Evolutionary conservation across 805 yeast species (phyloP), one percentile per base, ranked within the genome.

Genomic region (Saccharomyces kudriavzevii): DNA sequence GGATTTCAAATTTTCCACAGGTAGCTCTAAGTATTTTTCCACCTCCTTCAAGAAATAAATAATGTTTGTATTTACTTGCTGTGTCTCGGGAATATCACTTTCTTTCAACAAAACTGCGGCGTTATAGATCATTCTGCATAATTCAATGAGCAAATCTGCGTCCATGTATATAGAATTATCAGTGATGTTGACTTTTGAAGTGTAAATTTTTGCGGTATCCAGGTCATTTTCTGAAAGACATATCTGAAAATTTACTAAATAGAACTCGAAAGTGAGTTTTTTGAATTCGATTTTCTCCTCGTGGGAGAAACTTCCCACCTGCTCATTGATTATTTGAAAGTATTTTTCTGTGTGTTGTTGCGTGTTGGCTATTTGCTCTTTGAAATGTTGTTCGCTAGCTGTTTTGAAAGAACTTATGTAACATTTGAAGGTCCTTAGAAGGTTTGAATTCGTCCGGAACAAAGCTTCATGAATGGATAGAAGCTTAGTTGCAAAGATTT

Each of bases 91-190:
- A 22, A 29, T 29, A 43, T 46, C 6, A 60, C 56, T 27, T 10
- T 61, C 56, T 13, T 52, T 59, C 13, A 66, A 47, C 22, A 59
- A 56, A 9, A 70, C 47, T n/a, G 65, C 54, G 1, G 68, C 54
- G 54, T 75, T 75, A 51, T 67, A 73, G 5, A 71, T 58, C 1
- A 68, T 59, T 45, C 77, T 63, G 14, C 69, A 60, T 4, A 68
- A 48, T 40, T 73, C 75, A 5, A 70, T 29, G 2, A 66, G 43
- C 0, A 53, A 46, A 1, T 58, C 58, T 2, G 61, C 47, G 14
- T 63, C 62, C 5, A 64, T 45, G 1, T 47, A 10, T 2, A 46
- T 11, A 5, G 20, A 45, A 28, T 62, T 58, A 1, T 59, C 56
- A 3, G 30, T 8, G 1, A 67, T 30, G 25, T 61, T 61, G 1